Conservation (phyloP, 23 red algal species). For the Gracilaria domingensis region DNA sequence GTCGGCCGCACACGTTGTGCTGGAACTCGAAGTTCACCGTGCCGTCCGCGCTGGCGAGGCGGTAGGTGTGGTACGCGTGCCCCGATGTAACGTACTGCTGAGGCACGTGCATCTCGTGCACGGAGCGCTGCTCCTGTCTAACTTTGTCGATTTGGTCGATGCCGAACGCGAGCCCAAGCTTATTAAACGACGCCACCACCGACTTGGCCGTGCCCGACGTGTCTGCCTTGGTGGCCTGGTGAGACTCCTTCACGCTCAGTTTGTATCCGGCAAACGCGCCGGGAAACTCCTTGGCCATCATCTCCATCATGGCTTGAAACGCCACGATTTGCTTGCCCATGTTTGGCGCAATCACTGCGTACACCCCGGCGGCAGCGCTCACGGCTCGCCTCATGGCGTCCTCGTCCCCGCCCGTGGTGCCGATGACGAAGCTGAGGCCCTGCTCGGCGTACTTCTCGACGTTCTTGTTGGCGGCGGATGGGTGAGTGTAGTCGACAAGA, state of each 20-base stretch:
- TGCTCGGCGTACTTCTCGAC: conserved; percentile 71
- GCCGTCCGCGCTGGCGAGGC: conserved; percentile 86
- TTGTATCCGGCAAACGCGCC: conserved; percentile 79
- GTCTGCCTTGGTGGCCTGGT: conserved; percentile 93
- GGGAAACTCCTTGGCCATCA: conserved; percentile 86
- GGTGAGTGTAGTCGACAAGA: conserved; percentile 97
- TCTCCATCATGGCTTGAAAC: conserved; percentile 93
- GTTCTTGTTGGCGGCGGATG: conserved; percentile 83
- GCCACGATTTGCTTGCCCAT: conserved; percentile 99
- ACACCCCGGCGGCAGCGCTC: conserved; percentile 49
- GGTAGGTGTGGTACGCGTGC: conserved; percentile 99
- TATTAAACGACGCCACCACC: conserved; percentile 74
- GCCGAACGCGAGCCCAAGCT: conserved; percentile 74
- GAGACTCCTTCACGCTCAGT: conserved; percentile 88
- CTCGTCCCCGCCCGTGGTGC: conserved; percentile 94
- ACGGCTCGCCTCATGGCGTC: conserved; percentile 55
- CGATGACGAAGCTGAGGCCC: conserved; percentile 89
- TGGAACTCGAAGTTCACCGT: conserved; percentile 93
- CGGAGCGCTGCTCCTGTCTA: conserved; percentile 58
- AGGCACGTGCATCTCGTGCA: conserved; percentile 85
- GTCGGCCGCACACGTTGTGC: conserved; percentile 95
- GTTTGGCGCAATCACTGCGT: conserved; percentile 97
- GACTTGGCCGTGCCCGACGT: conserved; percentile 97
- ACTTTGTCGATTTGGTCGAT: conserved; percentile 86
- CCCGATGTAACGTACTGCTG: conserved; percentile 74